These are phyloP conservation scores for Sugiyamaella valdiviana DNA, from an alignment of 805 yeast genomes.

Conservation along the genomic window DNA sequence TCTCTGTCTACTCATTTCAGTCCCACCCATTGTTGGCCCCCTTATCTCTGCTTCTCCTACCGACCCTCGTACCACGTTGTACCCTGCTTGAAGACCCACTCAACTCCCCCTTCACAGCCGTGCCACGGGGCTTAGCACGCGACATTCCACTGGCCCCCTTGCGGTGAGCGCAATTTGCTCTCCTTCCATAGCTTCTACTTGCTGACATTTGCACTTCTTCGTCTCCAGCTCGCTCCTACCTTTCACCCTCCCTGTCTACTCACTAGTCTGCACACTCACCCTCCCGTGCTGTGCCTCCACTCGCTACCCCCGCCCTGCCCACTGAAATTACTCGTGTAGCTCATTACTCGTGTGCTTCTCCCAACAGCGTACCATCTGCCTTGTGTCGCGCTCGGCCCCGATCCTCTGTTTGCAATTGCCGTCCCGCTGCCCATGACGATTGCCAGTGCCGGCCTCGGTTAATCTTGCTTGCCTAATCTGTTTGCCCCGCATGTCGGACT, in stretches of 20 bases:
- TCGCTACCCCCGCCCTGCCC: background rate
- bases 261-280: background rate
- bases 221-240: background rate
- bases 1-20: too few species aligned
- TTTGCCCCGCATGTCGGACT: slow-evolving; percentile 15
- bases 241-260: background rate
- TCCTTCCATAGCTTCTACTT: too few species aligned
- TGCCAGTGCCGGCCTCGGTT: background rate
- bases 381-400: slow-evolving; percentile 4
- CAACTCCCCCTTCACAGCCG: too few species aligned
- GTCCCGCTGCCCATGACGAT: background rate
- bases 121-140: too few species aligned
- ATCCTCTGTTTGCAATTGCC: background rate
- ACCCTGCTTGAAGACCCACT: too few species aligned
- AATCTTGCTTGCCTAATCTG: background rate
- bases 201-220: too few species aligned
- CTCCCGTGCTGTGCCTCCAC: too few species aligned
- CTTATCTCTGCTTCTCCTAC: too few species aligned
- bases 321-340: background rate
- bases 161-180: too few species aligned
- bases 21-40: too few species aligned
- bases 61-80: too few species aligned
- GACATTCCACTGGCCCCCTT: too few species aligned
- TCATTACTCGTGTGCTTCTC: background rate
- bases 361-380: background rate